phyloP scores from a whole-genome alignment of 139 green algal genomes.

The Coelastrella sp. region DNA sequence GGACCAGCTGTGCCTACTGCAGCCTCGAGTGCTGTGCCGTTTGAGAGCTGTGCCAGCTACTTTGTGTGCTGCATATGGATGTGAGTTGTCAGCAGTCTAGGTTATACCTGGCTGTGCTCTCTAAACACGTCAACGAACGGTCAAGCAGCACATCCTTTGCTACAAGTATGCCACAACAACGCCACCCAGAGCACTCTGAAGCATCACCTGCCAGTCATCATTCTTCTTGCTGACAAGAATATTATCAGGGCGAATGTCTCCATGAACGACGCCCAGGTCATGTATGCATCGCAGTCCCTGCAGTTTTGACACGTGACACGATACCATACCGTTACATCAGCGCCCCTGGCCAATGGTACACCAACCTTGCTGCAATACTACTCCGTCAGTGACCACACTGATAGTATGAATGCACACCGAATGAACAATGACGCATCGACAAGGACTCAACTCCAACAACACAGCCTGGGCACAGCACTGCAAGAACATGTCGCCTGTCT shows the following conservation, averaged over 20 bases:
- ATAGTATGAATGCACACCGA: not conserved
- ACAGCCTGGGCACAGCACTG: too few species aligned
- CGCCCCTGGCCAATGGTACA: not conserved
- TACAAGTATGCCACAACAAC: too few species aligned
- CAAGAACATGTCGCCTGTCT: not conserved
- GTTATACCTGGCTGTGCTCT: too few species aligned
- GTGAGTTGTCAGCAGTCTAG: too few species aligned
- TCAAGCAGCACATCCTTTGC: too few species aligned
- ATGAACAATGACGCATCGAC: not conserved
- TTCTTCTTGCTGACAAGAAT: not conserved
- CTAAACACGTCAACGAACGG: too few species aligned
- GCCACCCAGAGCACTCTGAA: too few species aligned
- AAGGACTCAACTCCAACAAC: not conserved
- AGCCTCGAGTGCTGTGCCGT: too few species aligned
- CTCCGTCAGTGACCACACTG: not conserved
- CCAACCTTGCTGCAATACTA: not conserved
- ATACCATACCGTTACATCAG: not conserved
- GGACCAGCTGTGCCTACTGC: too few species aligned
- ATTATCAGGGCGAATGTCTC: not conserved
- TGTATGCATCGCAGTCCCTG: conserved; percentile 1
- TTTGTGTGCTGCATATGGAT: too few species aligned
- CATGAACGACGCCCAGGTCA: not conserved
- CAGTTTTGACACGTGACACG: not conserved
- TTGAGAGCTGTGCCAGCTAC: too few species aligned
- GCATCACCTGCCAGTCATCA: not conserved